A percentile compares a stretch with the other conserved stretches of the same genome.
Conservation (phyloP, 257 asterid species). For the Lavandula angustifolia region DNA sequence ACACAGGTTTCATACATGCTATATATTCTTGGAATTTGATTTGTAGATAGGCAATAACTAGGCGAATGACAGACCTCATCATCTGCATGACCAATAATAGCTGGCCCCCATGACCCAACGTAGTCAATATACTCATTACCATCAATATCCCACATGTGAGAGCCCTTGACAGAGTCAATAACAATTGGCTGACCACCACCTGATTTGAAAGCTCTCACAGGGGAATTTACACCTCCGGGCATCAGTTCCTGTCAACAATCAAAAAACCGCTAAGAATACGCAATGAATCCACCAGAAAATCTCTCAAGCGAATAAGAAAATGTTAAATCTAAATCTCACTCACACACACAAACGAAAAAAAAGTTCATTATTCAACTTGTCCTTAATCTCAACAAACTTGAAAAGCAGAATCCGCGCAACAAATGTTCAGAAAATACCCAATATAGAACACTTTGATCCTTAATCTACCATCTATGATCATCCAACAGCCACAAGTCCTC, state of each 20-base stretch:
- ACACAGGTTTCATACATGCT: not conserved
- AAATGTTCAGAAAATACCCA: constrained; percentile 7
- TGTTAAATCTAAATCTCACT: no score
- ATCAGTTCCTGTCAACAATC: constrained; percentile 70
- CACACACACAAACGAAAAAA: not conserved
- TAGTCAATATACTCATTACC: constrained; percentile 98
- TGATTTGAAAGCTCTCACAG: constrained; percentile 97
- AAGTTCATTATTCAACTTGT: not conserved
- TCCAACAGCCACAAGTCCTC: constrained; percentile 4
- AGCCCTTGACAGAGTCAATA: constrained; percentile 91
- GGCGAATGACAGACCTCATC: constrained; percentile 64
- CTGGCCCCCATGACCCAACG: constrained; percentile 99
- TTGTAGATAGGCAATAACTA: constrained; percentile 18
- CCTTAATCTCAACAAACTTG: not conserved
- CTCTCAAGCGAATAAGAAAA: constrained; percentile 5
- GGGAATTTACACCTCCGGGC: constrained; percentile 99
- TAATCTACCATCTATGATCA: constrained; percentile 17
- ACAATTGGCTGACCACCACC: constrained; percentile 97
- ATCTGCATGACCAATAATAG: constrained; percentile 98
- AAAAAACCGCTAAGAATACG: constrained; percentile 4
- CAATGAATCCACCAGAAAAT: constrained; percentile 14
- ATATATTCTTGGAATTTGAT: constrained; percentile 2
- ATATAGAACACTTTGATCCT: constrained; percentile 4
- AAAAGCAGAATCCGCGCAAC: not conserved
- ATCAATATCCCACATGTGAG: constrained; percentile 93